These are phyloP conservation scores for Ogataea saltuana DNA, from an alignment of 805 yeast genomes.

Conservation along the genomic window DNA sequence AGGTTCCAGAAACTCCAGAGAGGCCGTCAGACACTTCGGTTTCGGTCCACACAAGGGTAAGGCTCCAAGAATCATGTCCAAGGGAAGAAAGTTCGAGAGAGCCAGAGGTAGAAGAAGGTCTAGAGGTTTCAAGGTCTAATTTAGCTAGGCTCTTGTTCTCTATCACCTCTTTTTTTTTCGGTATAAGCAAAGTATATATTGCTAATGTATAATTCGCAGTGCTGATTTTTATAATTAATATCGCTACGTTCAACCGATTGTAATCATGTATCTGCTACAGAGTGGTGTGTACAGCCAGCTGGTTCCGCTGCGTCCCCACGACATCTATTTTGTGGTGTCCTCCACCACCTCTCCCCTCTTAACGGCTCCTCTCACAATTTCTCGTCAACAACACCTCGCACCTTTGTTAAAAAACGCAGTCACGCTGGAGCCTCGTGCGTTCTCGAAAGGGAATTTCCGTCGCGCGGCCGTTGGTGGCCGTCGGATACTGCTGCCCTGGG, in stretches of 20 bases:
- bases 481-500: background rate
- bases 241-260: conserved; percentile 1
- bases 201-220: conserved; percentile 10
- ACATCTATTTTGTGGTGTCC: background rate
- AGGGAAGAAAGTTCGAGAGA: conserved; percentile 99
- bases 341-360: background rate
- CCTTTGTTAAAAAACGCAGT: background rate
- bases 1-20: conserved; percentile 99
- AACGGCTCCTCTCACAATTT: background rate
- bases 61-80: conserved; percentile 97
- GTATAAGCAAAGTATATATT: conserved; percentile 11
- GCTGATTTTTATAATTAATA: conserved; percentile 7
- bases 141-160: conserved; percentile 14
- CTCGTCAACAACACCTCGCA: conserved; percentile 1
- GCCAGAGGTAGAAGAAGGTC: conserved; percentile 99
- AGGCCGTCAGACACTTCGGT: conserved; percentile 99
- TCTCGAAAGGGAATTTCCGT: background rate
- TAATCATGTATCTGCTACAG: too few relatives aligned
- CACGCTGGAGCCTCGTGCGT: background rate
- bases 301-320: background rate
- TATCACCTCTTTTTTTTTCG: conserved; percentile 10
- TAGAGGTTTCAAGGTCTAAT: conserved; percentile 99
- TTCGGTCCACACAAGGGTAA: conserved; percentile 99
- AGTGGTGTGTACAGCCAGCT: too few relatives aligned
- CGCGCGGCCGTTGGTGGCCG: conserved; percentile 1